Conservation (phyloP, 1,284 basidiomycete species). For the Phellopilus nigrolimitatus region DNA sequence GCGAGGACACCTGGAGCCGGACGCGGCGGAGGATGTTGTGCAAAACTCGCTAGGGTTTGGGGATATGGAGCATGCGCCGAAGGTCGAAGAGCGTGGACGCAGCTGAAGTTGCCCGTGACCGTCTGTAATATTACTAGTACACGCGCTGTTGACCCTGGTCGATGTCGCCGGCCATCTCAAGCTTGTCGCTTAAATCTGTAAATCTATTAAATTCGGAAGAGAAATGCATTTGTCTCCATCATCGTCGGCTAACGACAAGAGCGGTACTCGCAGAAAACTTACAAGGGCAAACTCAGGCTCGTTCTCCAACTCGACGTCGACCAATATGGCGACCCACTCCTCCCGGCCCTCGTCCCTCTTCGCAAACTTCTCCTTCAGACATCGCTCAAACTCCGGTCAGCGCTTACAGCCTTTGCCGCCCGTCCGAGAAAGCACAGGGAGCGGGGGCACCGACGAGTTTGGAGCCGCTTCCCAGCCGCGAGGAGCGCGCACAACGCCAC, state of each 20-base stretch:
- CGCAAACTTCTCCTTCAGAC: conserved; percentile 17
- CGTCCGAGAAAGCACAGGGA: not conserved
- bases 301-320: not conserved
- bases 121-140: too few species aligned
- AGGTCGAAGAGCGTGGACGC: conserved; percentile 26
- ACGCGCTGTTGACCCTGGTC: too few species aligned
- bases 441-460: conserved; percentile 2
- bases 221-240: too few species aligned
- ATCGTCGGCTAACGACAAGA: not conserved
- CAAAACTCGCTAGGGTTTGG: conserved; percentile 75
- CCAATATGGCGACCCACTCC: not conserved
- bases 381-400: conserved; percentile 5
- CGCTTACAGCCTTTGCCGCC: not conserved
- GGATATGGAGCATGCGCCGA: conserved; percentile 46
- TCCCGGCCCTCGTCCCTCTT: conserved; percentile 23
- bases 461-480: too few species aligned
- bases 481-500: not conserved
- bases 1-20: conserved; percentile 79
- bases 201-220: too few species aligned
- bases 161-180: too few species aligned
- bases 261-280: not conserved
- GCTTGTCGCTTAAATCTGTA: too few species aligned
- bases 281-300: not conserved
- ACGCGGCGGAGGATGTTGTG: conserved; percentile 74
- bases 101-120: conserved; percentile 16